phyloP scores from a whole-genome alignment of 164 flowering plant species.

The Piper longum region DNA sequence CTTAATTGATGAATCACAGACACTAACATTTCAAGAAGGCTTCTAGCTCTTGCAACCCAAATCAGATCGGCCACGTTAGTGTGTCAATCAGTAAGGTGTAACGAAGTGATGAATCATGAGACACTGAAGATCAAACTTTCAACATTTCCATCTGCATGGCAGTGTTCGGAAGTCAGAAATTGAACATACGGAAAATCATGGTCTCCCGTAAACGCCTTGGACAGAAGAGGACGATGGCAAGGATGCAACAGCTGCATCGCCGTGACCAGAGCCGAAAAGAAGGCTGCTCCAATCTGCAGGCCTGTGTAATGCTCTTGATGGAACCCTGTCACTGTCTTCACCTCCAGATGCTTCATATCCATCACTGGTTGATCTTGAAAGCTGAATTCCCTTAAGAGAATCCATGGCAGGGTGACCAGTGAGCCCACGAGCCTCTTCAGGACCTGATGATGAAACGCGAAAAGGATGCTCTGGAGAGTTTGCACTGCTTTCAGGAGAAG shows the following conservation, averaged over 20 bases:
- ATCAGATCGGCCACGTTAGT: neutral
- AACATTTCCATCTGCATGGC: neutral
- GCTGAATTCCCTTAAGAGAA: conserved; percentile 30
- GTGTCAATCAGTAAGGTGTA: neutral
- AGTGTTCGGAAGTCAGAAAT: neutral
- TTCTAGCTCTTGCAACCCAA: neutral
- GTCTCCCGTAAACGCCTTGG: conserved; percentile 9
- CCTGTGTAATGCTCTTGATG: conserved; percentile 41
- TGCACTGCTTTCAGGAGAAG: conserved; percentile 90
- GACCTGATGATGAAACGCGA: conserved; percentile 64
- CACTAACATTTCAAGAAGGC: neutral
- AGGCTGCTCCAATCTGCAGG: conserved; percentile 53
- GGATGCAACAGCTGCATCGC: conserved; percentile 20
- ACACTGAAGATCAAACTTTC: neutral
- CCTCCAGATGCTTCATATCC: conserved; percentile 98
- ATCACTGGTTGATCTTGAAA: conserved; percentile 83
- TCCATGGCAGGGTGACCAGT: conserved; percentile 22
- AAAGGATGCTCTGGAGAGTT: conserved; percentile 82
- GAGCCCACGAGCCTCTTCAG: conserved; percentile 49
- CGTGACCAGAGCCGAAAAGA: conserved; percentile 30
- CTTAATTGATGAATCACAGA: neutral
- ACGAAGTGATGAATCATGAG: neutral
- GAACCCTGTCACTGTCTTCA: conserved; percentile 84
- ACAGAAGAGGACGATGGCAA: conserved; percentile 34
- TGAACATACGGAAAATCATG: neutral